These are phyloP conservation scores for Xylaria sp. DNA, from an alignment of 495 filamentous ascomycete genomes.

Conservation along the genomic window DNA sequence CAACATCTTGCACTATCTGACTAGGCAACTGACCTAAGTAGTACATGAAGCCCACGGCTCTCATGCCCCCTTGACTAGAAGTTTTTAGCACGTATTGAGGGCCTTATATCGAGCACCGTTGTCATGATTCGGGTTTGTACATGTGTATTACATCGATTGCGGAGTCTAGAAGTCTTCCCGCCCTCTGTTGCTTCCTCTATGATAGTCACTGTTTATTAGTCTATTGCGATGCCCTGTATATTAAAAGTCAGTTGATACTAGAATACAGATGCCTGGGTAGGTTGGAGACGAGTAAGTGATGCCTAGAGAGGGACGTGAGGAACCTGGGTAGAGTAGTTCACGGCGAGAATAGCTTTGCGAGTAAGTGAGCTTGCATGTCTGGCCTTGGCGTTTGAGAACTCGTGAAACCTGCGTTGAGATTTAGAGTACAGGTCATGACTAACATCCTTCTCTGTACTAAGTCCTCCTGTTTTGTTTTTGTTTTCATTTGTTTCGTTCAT, in stretches of 20 bases:
- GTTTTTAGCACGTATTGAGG: neutral
- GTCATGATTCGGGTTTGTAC: neutral
- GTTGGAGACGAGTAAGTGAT: neutral
- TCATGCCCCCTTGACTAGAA: neutral
- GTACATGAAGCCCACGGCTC: neutral
- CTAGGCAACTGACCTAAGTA: neutral
- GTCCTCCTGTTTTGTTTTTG: neutral
- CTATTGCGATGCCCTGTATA: neutral
- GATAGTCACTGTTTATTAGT: neutral
- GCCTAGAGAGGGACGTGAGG: neutral
- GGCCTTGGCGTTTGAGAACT: neutral
- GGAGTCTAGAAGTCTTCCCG: neutral
- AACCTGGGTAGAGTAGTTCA: neutral
- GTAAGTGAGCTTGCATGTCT: neutral
- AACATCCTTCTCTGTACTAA: neutral
- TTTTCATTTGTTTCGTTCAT: neutral
- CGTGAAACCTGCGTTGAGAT: neutral
- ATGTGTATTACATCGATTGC: neutral
- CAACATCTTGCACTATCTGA: neutral
- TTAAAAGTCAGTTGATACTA: neutral
- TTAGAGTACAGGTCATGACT: neutral
- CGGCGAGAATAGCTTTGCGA: neutral
- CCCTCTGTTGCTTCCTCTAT: neutral
- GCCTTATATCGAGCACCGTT: neutral
- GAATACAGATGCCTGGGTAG: neutral